Evolutionary conservation across 495 filamentous ascomycete species (phyloP).

Genomic region (Penicillium macrosclerotiorum): DNA sequence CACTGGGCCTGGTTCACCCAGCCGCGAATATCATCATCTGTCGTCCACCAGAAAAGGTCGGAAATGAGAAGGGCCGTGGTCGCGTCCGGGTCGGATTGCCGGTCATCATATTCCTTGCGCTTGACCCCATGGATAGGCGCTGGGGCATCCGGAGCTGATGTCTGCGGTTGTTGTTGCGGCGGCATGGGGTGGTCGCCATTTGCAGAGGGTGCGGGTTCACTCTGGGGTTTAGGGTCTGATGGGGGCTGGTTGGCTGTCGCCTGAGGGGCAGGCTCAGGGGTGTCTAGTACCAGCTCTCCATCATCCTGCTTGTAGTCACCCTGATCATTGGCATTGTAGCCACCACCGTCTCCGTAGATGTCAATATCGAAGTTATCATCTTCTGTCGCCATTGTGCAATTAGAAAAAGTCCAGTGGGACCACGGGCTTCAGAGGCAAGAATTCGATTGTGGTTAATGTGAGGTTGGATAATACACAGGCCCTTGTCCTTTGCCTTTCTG

Average conservation of each 20-base stretch:
- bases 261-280: constrained; percentile 19
- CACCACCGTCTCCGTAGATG: constrained; percentile 83
- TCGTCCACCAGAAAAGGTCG: constrained; percentile 95
- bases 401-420: constrained; percentile 12
- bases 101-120: constrained; percentile 73
- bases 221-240: background rate
- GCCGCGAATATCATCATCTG: constrained; percentile 89
- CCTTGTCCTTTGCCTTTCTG: constrained; percentile 28
- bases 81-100: constrained; percentile 76
- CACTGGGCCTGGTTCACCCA: constrained; percentile 74
- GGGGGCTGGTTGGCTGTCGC: background rate
- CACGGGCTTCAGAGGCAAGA: constrained; percentile 13
- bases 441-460: constrained; percentile 33
- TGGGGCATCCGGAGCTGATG: constrained; percentile 15
- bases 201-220: constrained; percentile 3
- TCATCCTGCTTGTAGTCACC: constrained; percentile 53
- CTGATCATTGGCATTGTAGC: constrained; percentile 44
- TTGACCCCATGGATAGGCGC: constrained; percentile 65
- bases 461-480: constrained; percentile 35
- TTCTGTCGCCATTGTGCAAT: constrained; percentile 65
- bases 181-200: constrained; percentile 20
- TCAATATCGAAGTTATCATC: constrained; percentile 98
- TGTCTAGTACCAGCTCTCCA: constrained; percentile 39
- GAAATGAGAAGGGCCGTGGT: constrained; percentile 80
- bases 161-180: constrained; percentile 17